Base-by-base conservation (phyloP, 2,329 filamentous ascomycete species). In the Phyllosticta paracitricarpa region DNA sequence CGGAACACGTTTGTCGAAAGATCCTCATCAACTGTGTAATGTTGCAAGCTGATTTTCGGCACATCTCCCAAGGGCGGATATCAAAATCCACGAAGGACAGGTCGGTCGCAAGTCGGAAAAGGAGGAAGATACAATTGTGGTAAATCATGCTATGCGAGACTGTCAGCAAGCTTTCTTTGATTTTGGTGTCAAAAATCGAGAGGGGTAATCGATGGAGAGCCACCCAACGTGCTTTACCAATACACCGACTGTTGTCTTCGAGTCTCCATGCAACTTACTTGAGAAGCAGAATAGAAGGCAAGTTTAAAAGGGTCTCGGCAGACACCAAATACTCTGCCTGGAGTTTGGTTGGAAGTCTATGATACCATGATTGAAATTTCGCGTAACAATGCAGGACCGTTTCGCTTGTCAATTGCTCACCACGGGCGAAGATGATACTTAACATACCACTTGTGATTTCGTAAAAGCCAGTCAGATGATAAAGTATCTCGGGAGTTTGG, bases 381-480 rank as follows among this genome's bases (percentile, higher is more conserved):
- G 81, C 84, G 65, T 91, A 89, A 26, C 84, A 83, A 56, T 78
- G 79, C 8, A 89, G 76, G 1, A 91, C 75, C 51, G 83, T 82
- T 51, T 81, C 80, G 65, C 84, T 85, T 0, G 84, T 88, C 54
- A 90, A 77, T 4, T 82, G 82, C 61, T 82, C 80, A 14, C 82
- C 84, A 0, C 88, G 88, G 3, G 87, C 86, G 68, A 89, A 88
- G n/a, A 90, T 80, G 51, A 88, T 81, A 68, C 87, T 87, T 22
- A 89, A 78, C 30, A 85, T 87, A 66, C 88, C 82, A 69, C 89
- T 88, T 1, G 89, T 84, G 1, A 91, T 81, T 72, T 90, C 87
- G 64, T 86, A 89, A 57, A 91, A 79, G 67, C 87, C 84, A 68
- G 85, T 88, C 66, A 89, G 86, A 65, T 86, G 71, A 28, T 77